These are phyloP conservation scores for Cordyceps fumosorosea DNA, from an alignment of 2,329 filamentous ascomycete species.

Conservation along the genomic window DNA sequence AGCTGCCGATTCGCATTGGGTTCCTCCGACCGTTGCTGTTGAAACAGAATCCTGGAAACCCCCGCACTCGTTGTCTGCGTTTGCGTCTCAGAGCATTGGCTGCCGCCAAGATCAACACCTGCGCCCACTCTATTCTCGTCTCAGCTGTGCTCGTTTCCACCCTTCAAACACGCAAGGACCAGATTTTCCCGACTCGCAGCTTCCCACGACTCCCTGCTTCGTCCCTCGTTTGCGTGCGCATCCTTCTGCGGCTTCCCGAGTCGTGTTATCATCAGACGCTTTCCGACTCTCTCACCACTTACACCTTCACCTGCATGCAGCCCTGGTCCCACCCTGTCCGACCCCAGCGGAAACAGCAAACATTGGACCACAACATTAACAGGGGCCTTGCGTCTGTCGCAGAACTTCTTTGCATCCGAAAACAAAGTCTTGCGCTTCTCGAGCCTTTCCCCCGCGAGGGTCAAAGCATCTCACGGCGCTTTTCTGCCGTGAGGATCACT, in stretches of 20 bases:
- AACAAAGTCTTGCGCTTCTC: neutral
- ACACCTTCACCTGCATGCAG: slow-evolving; percentile 1
- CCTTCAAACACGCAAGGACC: neutral
- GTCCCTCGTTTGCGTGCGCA: slow-evolving; percentile 1
- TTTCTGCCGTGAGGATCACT: slow-evolving; percentile 8
- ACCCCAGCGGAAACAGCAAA: slow-evolving; percentile 9
- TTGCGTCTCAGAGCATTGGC: neutral
- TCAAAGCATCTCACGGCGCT: slow-evolving; percentile 3
- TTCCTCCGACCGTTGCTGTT: neutral
- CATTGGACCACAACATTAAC: slow-evolving; percentile 9
- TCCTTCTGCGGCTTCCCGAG: neutral
- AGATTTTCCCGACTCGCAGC: neutral
- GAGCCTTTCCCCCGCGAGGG: neutral
- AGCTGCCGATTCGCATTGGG: neutral
- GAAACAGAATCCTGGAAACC: slow-evolving; percentile 1
- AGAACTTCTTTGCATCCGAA: neutral
- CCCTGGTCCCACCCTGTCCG: neutral
- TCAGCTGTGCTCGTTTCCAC: neutral
- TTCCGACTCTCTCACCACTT: slow-evolving; percentile 5
- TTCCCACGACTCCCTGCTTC: neutral
- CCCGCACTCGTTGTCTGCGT: neutral
- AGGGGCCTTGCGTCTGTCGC: neutral
- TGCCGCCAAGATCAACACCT: neutral
- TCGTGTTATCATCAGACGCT: neutral
- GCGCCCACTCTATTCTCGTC: neutral